phyloP scores from a whole-genome alignment of 768 basidiomycete genomes.

The Phlegmacium glaucopus region DNA sequence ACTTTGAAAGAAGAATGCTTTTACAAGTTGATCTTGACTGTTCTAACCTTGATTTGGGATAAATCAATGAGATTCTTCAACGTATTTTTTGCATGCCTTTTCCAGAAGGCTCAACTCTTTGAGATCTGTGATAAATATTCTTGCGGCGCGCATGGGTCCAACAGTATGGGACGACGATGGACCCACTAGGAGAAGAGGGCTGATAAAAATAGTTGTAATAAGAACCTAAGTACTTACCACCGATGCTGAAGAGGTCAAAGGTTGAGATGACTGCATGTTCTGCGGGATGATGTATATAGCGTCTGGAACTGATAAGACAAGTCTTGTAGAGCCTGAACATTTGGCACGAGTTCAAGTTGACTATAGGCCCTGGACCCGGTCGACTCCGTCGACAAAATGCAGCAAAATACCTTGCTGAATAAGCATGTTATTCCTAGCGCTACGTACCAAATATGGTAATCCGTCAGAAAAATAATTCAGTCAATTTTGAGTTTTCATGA shows the following conservation, averaged over 20 bases:
- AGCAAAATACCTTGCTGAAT: too few relatives aligned
- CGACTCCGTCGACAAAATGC: too few relatives aligned
- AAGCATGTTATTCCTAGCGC: too few relatives aligned
- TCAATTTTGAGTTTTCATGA: too few relatives aligned
- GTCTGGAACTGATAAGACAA: too few relatives aligned
- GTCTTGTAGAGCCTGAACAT: too few relatives aligned
- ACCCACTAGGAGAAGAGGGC: constrained; percentile 32
- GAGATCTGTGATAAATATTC: constrained; percentile 80
- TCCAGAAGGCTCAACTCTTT: constrained; percentile 64
- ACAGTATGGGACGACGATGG: constrained; percentile 53
- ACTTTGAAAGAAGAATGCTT: constrained; percentile 19
- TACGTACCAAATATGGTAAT: too few relatives aligned
- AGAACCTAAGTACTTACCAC: constrained; percentile 57
- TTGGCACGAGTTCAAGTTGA: too few relatives aligned
- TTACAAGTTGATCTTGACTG: constrained; percentile 82
- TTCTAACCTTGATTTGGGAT: constrained; percentile 50
- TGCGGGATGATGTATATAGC: neutral
- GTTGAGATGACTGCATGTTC: constrained; percentile 92
- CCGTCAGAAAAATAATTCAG: too few relatives aligned
- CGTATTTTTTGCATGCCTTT: constrained; percentile 39
- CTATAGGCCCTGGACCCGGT: too few relatives aligned
- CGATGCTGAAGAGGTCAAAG: constrained; percentile 91
- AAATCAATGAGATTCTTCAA: constrained; percentile 1
- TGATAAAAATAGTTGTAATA: neutral
- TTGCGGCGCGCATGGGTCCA: constrained; percentile 81